A percentile compares a stretch with the other conserved stretches of the same genome.
Evolutionary conservation across 1,284 basidiomycete species (phyloP).

Genomic region (Ustilago shanxiensis): DNA sequence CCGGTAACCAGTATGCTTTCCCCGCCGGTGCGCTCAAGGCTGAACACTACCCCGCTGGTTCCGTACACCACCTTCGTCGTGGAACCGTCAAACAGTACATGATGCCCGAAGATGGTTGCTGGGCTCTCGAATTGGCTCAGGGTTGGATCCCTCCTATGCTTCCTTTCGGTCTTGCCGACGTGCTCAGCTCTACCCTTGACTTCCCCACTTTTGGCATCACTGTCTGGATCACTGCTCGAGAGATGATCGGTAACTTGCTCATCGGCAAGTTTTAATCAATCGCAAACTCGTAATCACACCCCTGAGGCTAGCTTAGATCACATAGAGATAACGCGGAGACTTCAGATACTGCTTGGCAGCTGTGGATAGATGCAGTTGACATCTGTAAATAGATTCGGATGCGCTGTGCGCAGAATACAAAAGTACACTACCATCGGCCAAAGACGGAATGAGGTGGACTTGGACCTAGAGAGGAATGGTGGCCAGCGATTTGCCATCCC

Average conservation of each 20-base stretch:
- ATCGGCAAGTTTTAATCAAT: constrained; percentile 43
- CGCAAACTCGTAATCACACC: background rate
- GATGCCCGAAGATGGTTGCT: constrained; percentile 90
- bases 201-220: constrained; percentile 85
- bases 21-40: constrained; percentile 81
- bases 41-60: constrained; percentile 86
- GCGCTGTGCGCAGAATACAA: background rate
- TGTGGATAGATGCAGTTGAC: too few relatives aligned
- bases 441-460: too few relatives aligned
- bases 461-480: constrained; percentile 33
- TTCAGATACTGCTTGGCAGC: background rate
- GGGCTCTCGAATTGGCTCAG: constrained; percentile 92
- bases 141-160: constrained; percentile 74
- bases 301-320: background rate
- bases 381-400: constrained; percentile 4
- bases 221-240: constrained; percentile 77
- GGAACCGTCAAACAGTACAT: constrained; percentile 95
- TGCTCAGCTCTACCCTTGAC: constrained; percentile 88
- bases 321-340: too few relatives aligned
- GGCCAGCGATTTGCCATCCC: constrained; percentile 40
- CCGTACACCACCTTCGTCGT: constrained; percentile 84
- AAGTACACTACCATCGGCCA: background rate
- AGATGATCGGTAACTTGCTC: constrained; percentile 66
- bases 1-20: constrained; percentile 94
- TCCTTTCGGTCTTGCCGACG: constrained; percentile 91